Base-by-base conservation (phyloP, 2,329 filamentous ascomycete species). In the Microascus cirrosus region DNA sequence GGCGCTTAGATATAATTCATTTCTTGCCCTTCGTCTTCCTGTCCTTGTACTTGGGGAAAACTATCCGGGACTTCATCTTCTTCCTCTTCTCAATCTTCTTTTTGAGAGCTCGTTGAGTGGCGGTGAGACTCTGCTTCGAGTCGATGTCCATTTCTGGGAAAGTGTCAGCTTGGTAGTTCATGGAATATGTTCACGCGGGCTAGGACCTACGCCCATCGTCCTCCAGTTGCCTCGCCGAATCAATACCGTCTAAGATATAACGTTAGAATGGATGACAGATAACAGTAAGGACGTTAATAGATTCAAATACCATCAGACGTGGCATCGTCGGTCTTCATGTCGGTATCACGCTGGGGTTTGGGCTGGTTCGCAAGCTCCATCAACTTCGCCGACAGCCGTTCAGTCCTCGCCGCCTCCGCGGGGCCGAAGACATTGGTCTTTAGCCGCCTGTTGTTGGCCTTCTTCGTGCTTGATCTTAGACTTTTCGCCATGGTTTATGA, bases 361-460 rank as follows among this genome's bases (percentile, higher is more conserved):
- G 89, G 85, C 68, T 91, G 85, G 59, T 85, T 79, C 53, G 87
- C 88, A 65, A 95, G 71, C 69, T 92, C 90, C 67, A 92, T 78
- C 60, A 96, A 78, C 74, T 94, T 96, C 61, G 89, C 87, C 45
- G 90, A 90, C 39, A 96, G 82, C 63, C 93, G 86, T 72, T 92
- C 86, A 57, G 85, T 86, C 64, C 93, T 83, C 53, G 88, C 91
- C 65, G 80, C 76, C 70, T 93, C 90, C 58, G 85, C 84, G 18
- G 93, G 93, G 1, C 87, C 89, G 73, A 95, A 96, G 63, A 96
- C 87, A 63, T 83, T 84, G 63, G 82, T 78, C 71, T 92, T 92
- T 63, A 96, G 80, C 65, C 83, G 86, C 64, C 82, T 80, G 75
- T 91, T 90, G 77, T 96, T 96, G 67, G 80, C 79, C 77, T 96